Conservation (phyloP, 2,329 filamentous ascomycete genomes). For the Alternaria ventricosa region DNA sequence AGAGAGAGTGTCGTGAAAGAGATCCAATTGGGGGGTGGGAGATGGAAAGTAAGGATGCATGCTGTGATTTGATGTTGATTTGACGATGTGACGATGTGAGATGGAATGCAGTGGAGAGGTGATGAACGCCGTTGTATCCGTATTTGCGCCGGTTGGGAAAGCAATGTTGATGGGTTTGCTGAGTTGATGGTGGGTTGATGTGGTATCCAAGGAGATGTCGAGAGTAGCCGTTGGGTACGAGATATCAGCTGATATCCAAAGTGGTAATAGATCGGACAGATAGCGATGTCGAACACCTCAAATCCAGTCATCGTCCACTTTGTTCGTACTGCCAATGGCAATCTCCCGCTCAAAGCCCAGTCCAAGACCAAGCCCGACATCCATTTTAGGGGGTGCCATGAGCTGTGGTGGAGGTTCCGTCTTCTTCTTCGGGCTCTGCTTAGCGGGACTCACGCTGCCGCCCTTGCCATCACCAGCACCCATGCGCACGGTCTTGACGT, state of each 20-base stretch:
- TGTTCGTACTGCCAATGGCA: slow-evolving; percentile 18
- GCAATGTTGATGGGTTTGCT: neutral
- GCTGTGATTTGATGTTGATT: neutral
- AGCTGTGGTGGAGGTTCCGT: slow-evolving; percentile 45
- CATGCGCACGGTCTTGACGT: slow-evolving; percentile 79
- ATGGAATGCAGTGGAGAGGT: neutral
- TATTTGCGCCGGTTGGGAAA: neutral
- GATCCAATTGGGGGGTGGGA: neutral
- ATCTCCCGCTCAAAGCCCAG: slow-evolving; percentile 42
- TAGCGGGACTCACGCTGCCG: slow-evolving; percentile 37
- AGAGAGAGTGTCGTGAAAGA: neutral
- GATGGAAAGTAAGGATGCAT: neutral
- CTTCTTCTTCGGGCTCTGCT: slow-evolving; percentile 53
- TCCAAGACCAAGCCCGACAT: slow-evolving; percentile 37
- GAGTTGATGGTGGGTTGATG: neutral
- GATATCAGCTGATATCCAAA: neutral
- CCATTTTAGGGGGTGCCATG: slow-evolving; percentile 49
- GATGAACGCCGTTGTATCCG: slow-evolving; percentile 1
- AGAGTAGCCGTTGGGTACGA: neutral
- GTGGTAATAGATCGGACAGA: neutral
- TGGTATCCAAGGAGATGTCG: neutral
- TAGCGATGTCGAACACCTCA: slow-evolving; percentile 17
- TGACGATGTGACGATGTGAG: neutral
- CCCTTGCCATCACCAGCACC: slow-evolving; percentile 58
- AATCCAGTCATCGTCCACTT: slow-evolving; percentile 43